Conservation (phyloP, 75 land plant species). For the Sequoiadendron giganteum region DNA sequence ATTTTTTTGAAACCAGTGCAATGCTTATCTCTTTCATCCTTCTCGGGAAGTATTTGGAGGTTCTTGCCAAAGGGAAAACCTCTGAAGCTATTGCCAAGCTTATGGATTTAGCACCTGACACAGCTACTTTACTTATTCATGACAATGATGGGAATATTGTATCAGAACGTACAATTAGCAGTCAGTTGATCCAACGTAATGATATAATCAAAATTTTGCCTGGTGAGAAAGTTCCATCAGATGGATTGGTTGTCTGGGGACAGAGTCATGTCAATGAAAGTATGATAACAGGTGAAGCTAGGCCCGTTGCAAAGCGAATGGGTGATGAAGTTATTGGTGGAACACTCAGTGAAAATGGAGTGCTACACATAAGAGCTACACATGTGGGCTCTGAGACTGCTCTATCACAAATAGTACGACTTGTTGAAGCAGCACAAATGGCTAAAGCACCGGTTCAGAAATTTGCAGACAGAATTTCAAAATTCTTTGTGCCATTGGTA, state of each 20-base stretch:
- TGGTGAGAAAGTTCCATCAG: constrained; percentile 82
- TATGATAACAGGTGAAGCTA: constrained; percentile 96
- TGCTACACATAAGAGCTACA: constrained; percentile 72
- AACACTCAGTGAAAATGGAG: constrained; percentile 91
- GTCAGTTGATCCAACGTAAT: constrained; percentile 79
- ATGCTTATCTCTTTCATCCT: constrained; percentile 95
- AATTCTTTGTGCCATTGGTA: constrained; percentile 86
- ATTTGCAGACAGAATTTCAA: constrained; percentile 87
- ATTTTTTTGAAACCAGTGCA: constrained; percentile 96
- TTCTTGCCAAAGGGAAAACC: constrained; percentile 89
- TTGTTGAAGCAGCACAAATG: constrained; percentile 97
- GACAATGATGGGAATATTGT: constrained; percentile 52
- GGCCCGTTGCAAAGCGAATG: constrained; percentile 67
- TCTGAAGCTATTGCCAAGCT: constrained; percentile 95
- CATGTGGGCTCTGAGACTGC: constrained; percentile 98
- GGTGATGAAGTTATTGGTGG: constrained; percentile 97
- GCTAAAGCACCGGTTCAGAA: constrained; percentile 95
- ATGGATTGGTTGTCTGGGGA: constrained; percentile 86
- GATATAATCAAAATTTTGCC: constrained; percentile 83
- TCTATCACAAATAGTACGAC: constrained; percentile 84
- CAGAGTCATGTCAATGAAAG: constrained; percentile 96
- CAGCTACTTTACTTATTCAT: constrained; percentile 54
- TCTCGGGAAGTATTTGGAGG: constrained; percentile 87
- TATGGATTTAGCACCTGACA: constrained; percentile 81
- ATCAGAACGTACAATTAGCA: constrained; percentile 67